Percentiles rank a stretch among this genome's conserved stretches.
phyloP scores from a whole-genome alignment of 1,139 yeast species.

The Lodderomyces theae region DNA sequence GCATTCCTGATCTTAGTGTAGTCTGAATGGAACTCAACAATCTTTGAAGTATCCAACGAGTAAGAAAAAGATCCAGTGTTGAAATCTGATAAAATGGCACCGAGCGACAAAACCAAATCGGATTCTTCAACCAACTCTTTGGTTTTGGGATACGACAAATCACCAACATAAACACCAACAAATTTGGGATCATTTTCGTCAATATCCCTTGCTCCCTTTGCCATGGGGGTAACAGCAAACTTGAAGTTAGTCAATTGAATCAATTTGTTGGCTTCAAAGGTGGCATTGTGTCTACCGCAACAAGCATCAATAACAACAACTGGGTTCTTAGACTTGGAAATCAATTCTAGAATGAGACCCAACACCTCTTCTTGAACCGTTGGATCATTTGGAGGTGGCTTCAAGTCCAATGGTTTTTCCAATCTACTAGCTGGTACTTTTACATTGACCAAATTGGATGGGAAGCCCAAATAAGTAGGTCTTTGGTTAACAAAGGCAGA shows the following conservation, averaged over 20 bases:
- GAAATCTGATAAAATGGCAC: conserved; percentile 39
- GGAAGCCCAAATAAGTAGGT: conserved; percentile 40
- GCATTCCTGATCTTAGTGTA: conserved; percentile 36
- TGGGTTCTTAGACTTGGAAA: conserved; percentile 29
- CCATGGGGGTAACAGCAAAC: conserved; percentile 34
- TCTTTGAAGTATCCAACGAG: conserved; percentile 34
- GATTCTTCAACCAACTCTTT: conserved; percentile 29
- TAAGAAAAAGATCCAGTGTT: conserved; percentile 42
- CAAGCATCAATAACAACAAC: conserved; percentile 38
- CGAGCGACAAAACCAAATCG: conserved; percentile 32
- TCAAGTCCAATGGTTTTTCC: conserved; percentile 31
- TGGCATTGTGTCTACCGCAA: conserved; percentile 33
- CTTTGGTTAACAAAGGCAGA: conserved; percentile 38
- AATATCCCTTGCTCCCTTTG: conserved; percentile 28
- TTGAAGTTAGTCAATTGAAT: conserved; percentile 32
- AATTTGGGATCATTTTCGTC: conserved; percentile 28
- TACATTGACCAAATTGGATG: conserved; percentile 37
- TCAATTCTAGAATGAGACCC: conserved; percentile 26
- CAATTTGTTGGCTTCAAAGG: conserved; percentile 28
- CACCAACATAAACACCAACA: conserved; percentile 33
- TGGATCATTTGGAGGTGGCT: conserved; percentile 26
- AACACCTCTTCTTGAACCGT: conserved; percentile 33
- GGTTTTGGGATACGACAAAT: conserved; percentile 31
- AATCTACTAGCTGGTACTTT: conserved; percentile 29
- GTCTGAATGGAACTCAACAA: conserved; percentile 41